Evolutionary conservation across 495 filamentous ascomycete species (phyloP).

Genomic region (Tricharina praecox): DNA sequence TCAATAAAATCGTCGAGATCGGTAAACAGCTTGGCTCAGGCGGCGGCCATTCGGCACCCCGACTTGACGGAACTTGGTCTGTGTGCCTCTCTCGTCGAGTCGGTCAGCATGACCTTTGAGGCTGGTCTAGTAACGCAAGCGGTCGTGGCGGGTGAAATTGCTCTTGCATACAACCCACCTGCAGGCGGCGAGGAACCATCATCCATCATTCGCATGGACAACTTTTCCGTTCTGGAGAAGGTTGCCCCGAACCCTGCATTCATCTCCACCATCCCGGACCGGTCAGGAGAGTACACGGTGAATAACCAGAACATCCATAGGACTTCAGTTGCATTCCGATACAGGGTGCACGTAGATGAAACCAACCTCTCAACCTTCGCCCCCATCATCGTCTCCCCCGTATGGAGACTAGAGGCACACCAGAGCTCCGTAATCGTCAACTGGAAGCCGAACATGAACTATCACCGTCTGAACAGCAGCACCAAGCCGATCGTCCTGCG

Average conservation of each 20-base stretch:
- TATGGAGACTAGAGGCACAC: slow-evolving; percentile 66
- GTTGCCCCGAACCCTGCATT: slow-evolving; percentile 90
- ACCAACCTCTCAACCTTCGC: slow-evolving; percentile 45
- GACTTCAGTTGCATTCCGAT: slow-evolving; percentile 78
- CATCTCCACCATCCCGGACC: slow-evolving; percentile 52
- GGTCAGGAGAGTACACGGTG: slow-evolving; percentile 65
- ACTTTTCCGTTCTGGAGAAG: slow-evolving; percentile 78
- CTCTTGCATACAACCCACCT: slow-evolving; percentile 59
- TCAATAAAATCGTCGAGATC: slow-evolving; percentile 83
- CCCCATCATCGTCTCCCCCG: slow-evolving; percentile 60
- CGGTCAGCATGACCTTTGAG: slow-evolving; percentile 68
- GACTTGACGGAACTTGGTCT: slow-evolving; percentile 68
- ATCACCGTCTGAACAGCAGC: slow-evolving; percentile 27
- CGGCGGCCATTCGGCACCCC: slow-evolving; percentile 49
- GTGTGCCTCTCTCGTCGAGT: slow-evolving; percentile 83
- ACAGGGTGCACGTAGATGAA: slow-evolving; percentile 69
- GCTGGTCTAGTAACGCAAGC: slow-evolving; percentile 52
- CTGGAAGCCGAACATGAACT: slow-evolving; percentile 71
- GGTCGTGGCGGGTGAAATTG: slow-evolving; percentile 76
- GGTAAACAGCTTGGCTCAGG: slow-evolving; percentile 42
- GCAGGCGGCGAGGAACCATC: slow-evolving; percentile 30
- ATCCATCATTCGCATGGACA: slow-evolving; percentile 53
- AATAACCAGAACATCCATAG: slow-evolving; percentile 52
- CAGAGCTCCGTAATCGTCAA: slow-evolving; percentile 69
- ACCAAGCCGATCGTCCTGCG: slow-evolving; percentile 45